Evolutionary conservation across 1,284 basidiomycete species (phyloP), one percentile per base, ranked within the genome.

Genomic region (Malassezia dermatis): DNA sequence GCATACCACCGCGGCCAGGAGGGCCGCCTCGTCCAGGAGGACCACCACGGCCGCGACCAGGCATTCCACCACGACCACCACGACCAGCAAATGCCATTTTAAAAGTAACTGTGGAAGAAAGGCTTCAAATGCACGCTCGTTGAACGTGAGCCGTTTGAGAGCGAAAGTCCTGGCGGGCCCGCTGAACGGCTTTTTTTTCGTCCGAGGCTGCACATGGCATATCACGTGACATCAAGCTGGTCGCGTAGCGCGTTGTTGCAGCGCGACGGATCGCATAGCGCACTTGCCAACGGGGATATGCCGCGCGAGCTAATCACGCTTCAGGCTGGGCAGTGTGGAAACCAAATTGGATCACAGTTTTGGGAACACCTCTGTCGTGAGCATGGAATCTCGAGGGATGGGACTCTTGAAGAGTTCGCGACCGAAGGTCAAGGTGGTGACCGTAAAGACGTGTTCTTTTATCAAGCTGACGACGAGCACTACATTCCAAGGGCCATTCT

Each of bases 391-490:
- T 59, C 65, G 8, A 59, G 64, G 49, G 70, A 74, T 45, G 71
- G 71, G n/a, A 74, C 71, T 3, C 50, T 73, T 31, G 68, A 69
- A 40, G 70, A 73, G 8, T 71, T 60, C 21, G 71, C 70, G 39
- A 62, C 63, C 4, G 70, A 72, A 49, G 64, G 63, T 17, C 56
- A 58, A 13, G 69, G 65, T 1, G 70, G 67, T 19, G 94, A 98
- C 76, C 81, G 94, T 65, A 99, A 98, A 73, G 94, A 99, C 77
- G 93, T 96, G 39, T 99, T 99, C 78, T 99, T 99, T 78, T 99
- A 99, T 76, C 94, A 98, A 76, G 94, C 94, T 11, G 94, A 99
- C 75, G 94, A 99, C 74, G 94, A 98, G 75, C 93, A 96, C 72
- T 99, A 98, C 76, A 91, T 98, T 64, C 94, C 94, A 8, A 82